Base-by-base conservation (phyloP, 768 basidiomycete genomes). In the Pisolithus microcarpus region DNA sequence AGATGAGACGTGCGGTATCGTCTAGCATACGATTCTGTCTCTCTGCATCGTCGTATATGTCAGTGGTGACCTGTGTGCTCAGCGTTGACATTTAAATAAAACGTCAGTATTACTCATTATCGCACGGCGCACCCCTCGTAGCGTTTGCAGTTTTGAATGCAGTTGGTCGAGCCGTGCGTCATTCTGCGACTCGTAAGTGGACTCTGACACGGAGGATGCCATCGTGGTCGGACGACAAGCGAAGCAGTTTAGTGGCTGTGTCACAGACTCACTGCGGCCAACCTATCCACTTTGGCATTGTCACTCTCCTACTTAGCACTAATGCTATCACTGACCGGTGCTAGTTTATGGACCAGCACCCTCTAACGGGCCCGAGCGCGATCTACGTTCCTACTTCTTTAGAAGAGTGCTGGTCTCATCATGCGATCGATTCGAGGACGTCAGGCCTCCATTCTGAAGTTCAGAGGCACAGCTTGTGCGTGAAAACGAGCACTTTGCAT, bases 41-140 rank as follows among this genome's bases (percentile, higher is more conserved):
- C 67, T 93, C 90, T 1, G 84, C 84, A 60, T 92, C 91, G 54
- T 81, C 78, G 63, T 93, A 76, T 37, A 93, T 91, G 69, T 93
- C 90, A 2, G 81, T 86, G 11, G 90, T 92, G n/a, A 93, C 76
- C 89, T 92, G 47, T 18, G 37, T 30, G 26, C 28, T 55, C 42
- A 51, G 36, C 36, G 34, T 28, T 5, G 16, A 49, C 30, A 11
- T 8, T 31, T 37, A n/a, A 7, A 40, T 37, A n/a, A 7, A 40
- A 49, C 34, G 36, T 48, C 37, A 5, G 15, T 0, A 49, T 26
- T 43, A 19, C 16, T 55, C 13, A 16, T 44, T 13, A 28, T 23
- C 15, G 6, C 8, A n/a, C 15, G 15, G 28, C 79, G 57, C 63
- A 91, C 90, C n/a, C 85, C 85, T 54, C 89, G 81, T 43, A 92